Conservation (phyloP, 176 grass and related monocot genomes). For the Hsuehochloa calcarea region DNA sequence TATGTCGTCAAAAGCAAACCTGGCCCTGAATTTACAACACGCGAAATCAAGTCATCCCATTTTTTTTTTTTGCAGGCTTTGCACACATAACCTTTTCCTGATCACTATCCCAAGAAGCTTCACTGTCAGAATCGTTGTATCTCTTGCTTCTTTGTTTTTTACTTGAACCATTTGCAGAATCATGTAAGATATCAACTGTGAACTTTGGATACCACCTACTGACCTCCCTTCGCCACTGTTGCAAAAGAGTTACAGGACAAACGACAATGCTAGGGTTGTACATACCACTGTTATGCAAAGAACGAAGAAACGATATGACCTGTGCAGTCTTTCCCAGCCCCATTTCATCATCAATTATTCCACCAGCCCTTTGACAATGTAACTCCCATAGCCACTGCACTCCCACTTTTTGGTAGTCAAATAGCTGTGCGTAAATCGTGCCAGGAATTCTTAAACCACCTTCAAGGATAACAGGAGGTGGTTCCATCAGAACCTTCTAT, state of each 20-base stretch:
- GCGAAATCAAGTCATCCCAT: constrained; percentile 84
- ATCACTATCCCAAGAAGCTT: constrained; percentile 56
- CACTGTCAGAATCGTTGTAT: constrained; percentile 72
- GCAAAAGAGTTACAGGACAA: constrained; percentile 82
- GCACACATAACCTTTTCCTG: constrained; percentile 32
- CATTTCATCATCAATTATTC: constrained; percentile 96
- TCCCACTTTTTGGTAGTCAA: constrained; percentile 97
- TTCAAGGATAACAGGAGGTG: constrained; percentile 64
- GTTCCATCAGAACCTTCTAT: constrained; percentile 33
- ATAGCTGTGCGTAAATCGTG: constrained; percentile 58
- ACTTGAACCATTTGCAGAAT: constrained; percentile 58
- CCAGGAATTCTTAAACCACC: constrained; percentile 80
- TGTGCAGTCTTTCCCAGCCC: constrained; percentile 94
- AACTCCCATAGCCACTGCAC: constrained; percentile 98
- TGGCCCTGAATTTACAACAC: constrained; percentile 65
- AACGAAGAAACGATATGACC: constrained; percentile 77
- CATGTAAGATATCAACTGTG: constrained; percentile 78
- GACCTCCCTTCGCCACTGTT: constrained; percentile 82
- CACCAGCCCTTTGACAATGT: constrained; percentile 68
- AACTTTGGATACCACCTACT: constrained; percentile 89
- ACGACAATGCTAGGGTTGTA: constrained; percentile 82
- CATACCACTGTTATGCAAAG: constrained; percentile 77
- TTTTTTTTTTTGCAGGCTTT: constrained; percentile 52
- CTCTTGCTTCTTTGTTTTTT: constrained; percentile 32
- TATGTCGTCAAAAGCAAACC: constrained; percentile 94